Evolutionary conservation across 805 yeast genomes (phyloP).

Genomic region (Wickerhamiella domercqiae): DNA sequence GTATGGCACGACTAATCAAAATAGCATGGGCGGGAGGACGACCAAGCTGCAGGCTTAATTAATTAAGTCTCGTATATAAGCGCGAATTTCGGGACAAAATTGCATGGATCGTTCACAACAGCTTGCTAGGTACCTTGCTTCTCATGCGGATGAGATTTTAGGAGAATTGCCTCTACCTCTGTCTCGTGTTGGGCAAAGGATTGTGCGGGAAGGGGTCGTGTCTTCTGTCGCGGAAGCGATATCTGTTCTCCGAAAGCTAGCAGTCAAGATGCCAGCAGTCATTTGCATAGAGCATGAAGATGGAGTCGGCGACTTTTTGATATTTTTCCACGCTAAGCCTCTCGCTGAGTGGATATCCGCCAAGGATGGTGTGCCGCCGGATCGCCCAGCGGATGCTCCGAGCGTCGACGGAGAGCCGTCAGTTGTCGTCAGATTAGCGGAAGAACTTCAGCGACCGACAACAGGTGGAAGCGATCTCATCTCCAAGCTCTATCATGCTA

Average conservation of each 20-base stretch:
- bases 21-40: background rate
- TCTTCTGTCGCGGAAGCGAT: background rate
- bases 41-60: background rate
- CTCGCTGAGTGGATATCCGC: background rate
- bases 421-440: no score
- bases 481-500: background rate
- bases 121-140: background rate
- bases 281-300: constrained; percentile 9
- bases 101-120: background rate
- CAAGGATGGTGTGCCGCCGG: background rate
- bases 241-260: background rate
- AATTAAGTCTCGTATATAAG: background rate
- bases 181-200: background rate
- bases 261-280: background rate
- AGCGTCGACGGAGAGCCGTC: background rate
- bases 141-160: background rate
- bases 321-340: constrained; percentile 4
- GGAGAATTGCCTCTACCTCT: background rate
- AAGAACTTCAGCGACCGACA: background rate
- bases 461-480: constrained; percentile 2
- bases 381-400: background rate
- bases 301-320: constrained; percentile 4
- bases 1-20: no score
- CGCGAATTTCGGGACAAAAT: background rate
- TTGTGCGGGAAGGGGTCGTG: background rate